A percentile compares a stretch with the other conserved stretches of the same genome.
phyloP scores from a whole-genome alignment of 352 stramenopile species.

The Plasmopara viticola region DNA sequence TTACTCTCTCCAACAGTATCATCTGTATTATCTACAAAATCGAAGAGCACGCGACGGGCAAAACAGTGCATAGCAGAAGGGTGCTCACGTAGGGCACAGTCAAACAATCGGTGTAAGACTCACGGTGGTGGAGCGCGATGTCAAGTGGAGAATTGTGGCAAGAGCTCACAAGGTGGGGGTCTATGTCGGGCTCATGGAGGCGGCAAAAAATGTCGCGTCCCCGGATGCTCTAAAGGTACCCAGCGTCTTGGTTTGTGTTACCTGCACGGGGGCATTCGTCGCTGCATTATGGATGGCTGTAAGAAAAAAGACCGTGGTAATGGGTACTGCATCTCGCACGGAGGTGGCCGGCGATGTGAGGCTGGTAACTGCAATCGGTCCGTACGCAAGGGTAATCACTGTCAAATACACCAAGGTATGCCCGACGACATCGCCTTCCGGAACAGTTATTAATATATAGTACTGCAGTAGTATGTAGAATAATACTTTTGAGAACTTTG shows the following conservation, averaged over 20 bases:
- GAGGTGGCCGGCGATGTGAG: slow-evolving; percentile 64
- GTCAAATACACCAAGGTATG: slow-evolving; percentile 50
- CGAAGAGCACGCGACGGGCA: slow-evolving; percentile 29
- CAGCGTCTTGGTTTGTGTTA: slow-evolving; percentile 78
- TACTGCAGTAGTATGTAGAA: neutral
- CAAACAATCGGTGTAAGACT: slow-evolving; percentile 79
- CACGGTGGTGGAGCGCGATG: slow-evolving; percentile 72
- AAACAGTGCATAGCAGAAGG: slow-evolving; percentile 65
- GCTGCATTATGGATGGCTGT: slow-evolving; percentile 63
- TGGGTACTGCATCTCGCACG: slow-evolving; percentile 76
- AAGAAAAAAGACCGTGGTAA: slow-evolving; percentile 82
- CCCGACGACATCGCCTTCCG: slow-evolving; percentile 33
- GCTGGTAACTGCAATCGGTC: slow-evolving; percentile 49
- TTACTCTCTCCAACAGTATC: slow-evolving; percentile 22
- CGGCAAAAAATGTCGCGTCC: slow-evolving; percentile 65
- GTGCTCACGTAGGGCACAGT: slow-evolving; percentile 59
- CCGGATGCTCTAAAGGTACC: slow-evolving; percentile 68
- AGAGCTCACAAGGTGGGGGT: slow-evolving; percentile 72
- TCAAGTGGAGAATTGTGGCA: slow-evolving; percentile 58
- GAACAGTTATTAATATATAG: slow-evolving; percentile 22
- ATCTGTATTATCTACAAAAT: slow-evolving; percentile 22
- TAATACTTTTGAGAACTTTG: neutral
- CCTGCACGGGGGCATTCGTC: slow-evolving; percentile 68
- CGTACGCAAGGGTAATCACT: slow-evolving; percentile 71
- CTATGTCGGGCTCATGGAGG: slow-evolving; percentile 40